phyloP scores from a whole-genome alignment of 768 basidiomycete genomes.

The Sporobolomyces phaffii region DNA sequence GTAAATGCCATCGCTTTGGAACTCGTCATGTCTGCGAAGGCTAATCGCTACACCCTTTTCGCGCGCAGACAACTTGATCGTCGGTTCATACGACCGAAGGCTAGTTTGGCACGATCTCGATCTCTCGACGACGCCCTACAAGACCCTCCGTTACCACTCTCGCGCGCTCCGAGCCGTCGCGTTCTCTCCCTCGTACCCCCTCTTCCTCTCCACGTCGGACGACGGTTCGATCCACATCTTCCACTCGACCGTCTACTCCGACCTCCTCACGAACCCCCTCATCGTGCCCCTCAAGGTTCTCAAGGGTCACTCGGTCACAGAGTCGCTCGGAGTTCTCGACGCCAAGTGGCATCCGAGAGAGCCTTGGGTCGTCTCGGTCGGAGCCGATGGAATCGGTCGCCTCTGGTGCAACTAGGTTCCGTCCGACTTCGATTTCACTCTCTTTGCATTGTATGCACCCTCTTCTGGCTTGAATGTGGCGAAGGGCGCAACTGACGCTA shows the following conservation, averaged over 20 bases:
- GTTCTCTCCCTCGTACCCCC: conserved; percentile 89
- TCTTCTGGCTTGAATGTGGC: neutral
- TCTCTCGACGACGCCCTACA: conserved; percentile 92
- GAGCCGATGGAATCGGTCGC: conserved; percentile 79
- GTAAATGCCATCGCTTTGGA: neutral
- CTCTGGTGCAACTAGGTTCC: conserved; percentile 60
- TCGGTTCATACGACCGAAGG: conserved; percentile 95
- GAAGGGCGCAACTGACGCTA: too few species aligned
- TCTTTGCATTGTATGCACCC: neutral
- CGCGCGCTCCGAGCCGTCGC: conserved; percentile 86
- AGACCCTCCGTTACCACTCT: conserved; percentile 84
- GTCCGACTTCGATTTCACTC: neutral
- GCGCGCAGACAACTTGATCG: conserved; percentile 88
- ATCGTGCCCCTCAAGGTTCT: conserved; percentile 97
- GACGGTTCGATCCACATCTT: conserved; percentile 96
- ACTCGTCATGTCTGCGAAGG: neutral
- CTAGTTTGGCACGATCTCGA: conserved; percentile 99
- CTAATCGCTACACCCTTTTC: too few species aligned
- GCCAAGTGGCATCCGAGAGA: conserved; percentile 80
- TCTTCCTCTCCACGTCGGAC: conserved; percentile 93
- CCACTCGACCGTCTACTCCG: conserved; percentile 88
- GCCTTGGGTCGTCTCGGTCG: conserved; percentile 87
- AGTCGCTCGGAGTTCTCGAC: conserved; percentile 85
- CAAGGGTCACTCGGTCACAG: conserved; percentile 75
- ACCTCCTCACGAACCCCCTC: conserved; percentile 92